Conservation (phyloP, 2,329 filamentous ascomycete genomes). For the Fonsecaea monophora region DNA sequence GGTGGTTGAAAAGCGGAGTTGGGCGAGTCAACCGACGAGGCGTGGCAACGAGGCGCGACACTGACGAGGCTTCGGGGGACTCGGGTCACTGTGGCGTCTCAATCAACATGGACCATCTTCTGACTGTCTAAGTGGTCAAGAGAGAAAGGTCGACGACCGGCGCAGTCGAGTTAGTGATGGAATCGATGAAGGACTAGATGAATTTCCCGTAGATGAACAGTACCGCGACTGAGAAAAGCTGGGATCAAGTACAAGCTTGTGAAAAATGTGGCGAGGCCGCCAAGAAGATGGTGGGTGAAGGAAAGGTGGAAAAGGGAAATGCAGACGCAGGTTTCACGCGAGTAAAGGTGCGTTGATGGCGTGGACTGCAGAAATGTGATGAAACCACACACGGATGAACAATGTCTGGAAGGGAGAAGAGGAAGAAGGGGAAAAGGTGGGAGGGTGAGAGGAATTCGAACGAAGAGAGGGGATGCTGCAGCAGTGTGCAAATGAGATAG, state of each 20-base stretch:
- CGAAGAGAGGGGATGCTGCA: slow-evolving; percentile 22
- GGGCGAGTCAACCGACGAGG: slow-evolving; percentile 27
- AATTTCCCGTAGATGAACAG: slow-evolving; percentile 8
- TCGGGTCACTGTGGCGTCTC: slow-evolving; percentile 20
- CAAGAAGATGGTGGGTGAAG: slow-evolving; percentile 8
- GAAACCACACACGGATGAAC: background rate
- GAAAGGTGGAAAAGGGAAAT: slow-evolving; percentile 4
- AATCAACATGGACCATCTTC: slow-evolving; percentile 22
- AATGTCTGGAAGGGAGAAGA: slow-evolving; percentile 6
- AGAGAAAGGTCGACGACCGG: background rate
- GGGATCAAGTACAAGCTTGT: slow-evolving; percentile 10
- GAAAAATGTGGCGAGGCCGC: slow-evolving; percentile 12
- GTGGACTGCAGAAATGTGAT: background rate
- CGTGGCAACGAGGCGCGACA: slow-evolving; percentile 24
- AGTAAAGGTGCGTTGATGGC: background rate
- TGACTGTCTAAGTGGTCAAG: background rate
- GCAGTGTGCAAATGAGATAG: slow-evolving; percentile 21
- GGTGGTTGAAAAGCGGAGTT: slow-evolving; percentile 30
- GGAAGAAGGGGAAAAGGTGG: slow-evolving; percentile 18
- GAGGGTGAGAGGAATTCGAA: slow-evolving; percentile 27
- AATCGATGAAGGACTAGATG: background rate
- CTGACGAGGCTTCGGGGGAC: slow-evolving; percentile 30
- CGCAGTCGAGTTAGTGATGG: background rate
- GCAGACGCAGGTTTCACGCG: slow-evolving; percentile 12
- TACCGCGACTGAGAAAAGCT: background rate